Evolutionary conservation across 1,139 yeast species (phyloP).

Genomic region (Pichia sp.): DNA sequence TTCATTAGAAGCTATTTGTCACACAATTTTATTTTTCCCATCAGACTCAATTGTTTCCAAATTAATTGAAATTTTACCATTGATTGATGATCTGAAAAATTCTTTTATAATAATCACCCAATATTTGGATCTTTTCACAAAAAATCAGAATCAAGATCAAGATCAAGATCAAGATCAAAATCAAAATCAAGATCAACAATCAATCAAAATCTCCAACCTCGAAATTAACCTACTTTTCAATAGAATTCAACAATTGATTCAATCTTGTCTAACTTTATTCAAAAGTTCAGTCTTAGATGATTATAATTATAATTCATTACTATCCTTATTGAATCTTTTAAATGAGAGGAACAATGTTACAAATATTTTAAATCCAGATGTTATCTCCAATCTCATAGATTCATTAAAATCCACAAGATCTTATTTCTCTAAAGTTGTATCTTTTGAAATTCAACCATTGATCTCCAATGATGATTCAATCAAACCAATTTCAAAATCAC

Average conservation of each 20-base stretch:
- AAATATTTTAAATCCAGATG: slow-evolving; percentile 25
- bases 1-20: slow-evolving; percentile 65
- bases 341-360: neutral
- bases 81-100: slow-evolving; percentile 52
- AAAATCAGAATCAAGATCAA: slow-evolving; percentile 1
- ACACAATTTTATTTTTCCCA: slow-evolving; percentile 55
- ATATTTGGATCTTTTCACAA: slow-evolving; percentile 12
- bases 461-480: neutral
- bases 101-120: slow-evolving; percentile 41
- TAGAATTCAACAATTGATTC: slow-evolving; percentile 40
- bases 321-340: slow-evolving; percentile 34
- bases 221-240: slow-evolving; percentile 29
- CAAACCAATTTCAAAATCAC: neutral
- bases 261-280: slow-evolving; percentile 39
- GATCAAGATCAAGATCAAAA: no score
- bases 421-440: slow-evolving; percentile 24
- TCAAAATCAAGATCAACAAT: slow-evolving; percentile 1
- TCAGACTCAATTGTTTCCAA: slow-evolving; percentile 19
- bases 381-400: neutral
- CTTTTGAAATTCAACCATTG: slow-evolving; percentile 12
- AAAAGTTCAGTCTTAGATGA: slow-evolving; percentile 51
- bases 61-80: slow-evolving; percentile 53
- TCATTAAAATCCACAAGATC: neutral
- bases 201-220: slow-evolving; percentile 9
- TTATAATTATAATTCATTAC: slow-evolving; percentile 36